Percentiles rank a stretch among this genome's conserved stretches.
Conservation (phyloP, 768 basidiomycete species). For the Suillus hirtellus region DNA sequence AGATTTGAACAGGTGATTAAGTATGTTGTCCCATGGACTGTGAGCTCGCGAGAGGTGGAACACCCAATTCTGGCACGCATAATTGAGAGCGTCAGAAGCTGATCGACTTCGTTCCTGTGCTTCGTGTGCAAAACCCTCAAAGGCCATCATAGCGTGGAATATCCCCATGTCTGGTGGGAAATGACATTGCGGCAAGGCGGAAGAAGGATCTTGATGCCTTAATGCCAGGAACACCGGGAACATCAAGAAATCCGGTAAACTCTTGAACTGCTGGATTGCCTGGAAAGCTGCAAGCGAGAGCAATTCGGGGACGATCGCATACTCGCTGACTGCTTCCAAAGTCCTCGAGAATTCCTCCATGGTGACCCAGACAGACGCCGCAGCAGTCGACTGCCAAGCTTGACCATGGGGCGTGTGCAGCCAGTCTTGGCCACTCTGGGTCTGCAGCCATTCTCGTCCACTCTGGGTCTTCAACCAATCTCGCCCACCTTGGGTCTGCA, state of each 20-base stretch:
- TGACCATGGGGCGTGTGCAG: not conserved
- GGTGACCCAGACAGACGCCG: not conserved
- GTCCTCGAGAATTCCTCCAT: slow-evolving; percentile 1
- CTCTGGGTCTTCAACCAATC: not conserved
- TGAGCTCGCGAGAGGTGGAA: not conserved
- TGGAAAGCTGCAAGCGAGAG: not conserved
- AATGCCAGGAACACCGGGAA: not conserved
- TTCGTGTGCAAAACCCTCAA: not conserved
- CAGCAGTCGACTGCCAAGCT: slow-evolving; percentile 1
- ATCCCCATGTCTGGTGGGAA: not conserved
- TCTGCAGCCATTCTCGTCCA: not conserved
- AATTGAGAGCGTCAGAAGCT: not conserved
- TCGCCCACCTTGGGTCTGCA: not conserved
- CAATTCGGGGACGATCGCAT: not conserved
- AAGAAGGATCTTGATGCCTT: not conserved
- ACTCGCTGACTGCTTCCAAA: not conserved
- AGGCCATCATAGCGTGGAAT: not conserved
- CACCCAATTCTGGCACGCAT: not conserved
- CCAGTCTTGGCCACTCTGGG: not conserved
- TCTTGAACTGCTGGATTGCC: not conserved
- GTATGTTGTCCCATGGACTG: not conserved
- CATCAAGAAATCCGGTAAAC: not conserved
- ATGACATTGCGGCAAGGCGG: not conserved
- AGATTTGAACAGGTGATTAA: not conserved
- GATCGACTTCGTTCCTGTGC: not conserved